These are phyloP conservation scores for Coemansia sp. DNA, from an alignment of 371 early-diverging fungal species.

Conservation along the genomic window DNA sequence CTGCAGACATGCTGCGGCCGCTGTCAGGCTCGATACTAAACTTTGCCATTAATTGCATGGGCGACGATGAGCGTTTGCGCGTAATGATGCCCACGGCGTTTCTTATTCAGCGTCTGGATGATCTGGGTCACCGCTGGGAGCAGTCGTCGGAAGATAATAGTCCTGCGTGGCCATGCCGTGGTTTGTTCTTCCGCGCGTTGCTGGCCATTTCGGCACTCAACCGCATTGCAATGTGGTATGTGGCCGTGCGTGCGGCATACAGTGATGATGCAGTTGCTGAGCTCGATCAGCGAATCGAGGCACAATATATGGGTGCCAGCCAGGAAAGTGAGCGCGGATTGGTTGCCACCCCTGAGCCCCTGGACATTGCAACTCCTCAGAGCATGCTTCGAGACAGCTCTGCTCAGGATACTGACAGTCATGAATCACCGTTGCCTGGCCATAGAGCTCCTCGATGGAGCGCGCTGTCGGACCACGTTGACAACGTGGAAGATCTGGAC, in stretches of 20 bases:
- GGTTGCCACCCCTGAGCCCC: background rate
- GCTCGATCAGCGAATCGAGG: slow-evolving; percentile 18
- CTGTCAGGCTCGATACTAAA: slow-evolving; percentile 24
- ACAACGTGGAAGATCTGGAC: slow-evolving; percentile 20
- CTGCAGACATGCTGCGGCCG: slow-evolving; percentile 43
- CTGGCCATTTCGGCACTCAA: slow-evolving; percentile 52
- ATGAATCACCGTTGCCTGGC: too few species aligned
- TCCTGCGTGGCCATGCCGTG: slow-evolving; percentile 51
- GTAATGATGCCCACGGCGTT: slow-evolving; percentile 34
- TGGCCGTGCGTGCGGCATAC: slow-evolving; percentile 38
- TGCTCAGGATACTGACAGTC: too few species aligned
- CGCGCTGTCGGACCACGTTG: background rate
- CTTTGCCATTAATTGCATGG: slow-evolving; percentile 15
- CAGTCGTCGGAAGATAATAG: slow-evolving; percentile 1
- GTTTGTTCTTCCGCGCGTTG: slow-evolving; percentile 44
- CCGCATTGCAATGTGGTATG: slow-evolving; percentile 50
- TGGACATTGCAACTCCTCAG: slow-evolving; percentile 1
- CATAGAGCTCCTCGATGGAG: slow-evolving; percentile 4
- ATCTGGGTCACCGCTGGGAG: slow-evolving; percentile 39
- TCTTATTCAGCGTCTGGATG: slow-evolving; percentile 27
- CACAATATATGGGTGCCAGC: background rate
- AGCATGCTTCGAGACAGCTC: background rate
- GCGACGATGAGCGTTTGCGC: slow-evolving; percentile 17
- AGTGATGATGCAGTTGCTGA: slow-evolving; percentile 34
- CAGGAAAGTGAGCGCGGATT: background rate